phyloP scores from a whole-genome alignment of 805 yeast species.

The Myxozyma lipomycoides region DNA sequence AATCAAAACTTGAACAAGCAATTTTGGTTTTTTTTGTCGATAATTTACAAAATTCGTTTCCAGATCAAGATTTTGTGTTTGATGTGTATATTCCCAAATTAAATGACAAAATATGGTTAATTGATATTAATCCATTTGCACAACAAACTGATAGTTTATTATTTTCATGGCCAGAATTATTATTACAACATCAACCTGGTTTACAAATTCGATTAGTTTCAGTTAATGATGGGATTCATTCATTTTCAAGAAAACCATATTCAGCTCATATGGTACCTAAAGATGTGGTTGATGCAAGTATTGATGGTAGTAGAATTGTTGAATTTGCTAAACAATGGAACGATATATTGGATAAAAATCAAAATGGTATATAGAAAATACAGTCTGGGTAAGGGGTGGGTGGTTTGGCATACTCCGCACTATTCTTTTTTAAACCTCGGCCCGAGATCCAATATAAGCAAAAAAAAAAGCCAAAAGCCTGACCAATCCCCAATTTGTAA shows the following conservation, averaged over 20 bases:
- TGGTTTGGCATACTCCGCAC: background rate
- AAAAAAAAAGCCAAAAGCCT: no score
- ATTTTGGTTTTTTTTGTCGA: slow-evolving; percentile 56
- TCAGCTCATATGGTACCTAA: slow-evolving; percentile 88
- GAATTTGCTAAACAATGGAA: slow-evolving; percentile 64
- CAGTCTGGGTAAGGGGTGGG: background rate
- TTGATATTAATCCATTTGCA: slow-evolving; percentile 86
- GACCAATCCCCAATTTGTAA: no score
- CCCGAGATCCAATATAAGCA: no score
- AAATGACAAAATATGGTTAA: slow-evolving; percentile 51
- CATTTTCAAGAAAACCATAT: slow-evolving; percentile 77
- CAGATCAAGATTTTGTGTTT: slow-evolving; percentile 41
- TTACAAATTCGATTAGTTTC: slow-evolving; percentile 59
- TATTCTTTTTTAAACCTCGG: no score
- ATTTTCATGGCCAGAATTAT: slow-evolving; percentile 80
- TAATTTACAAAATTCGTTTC: slow-evolving; percentile 47
- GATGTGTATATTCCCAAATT: slow-evolving; percentile 85
- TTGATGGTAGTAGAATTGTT: slow-evolving; percentile 61
- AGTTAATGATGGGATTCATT: slow-evolving; percentile 58
- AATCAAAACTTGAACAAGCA: slow-evolving; percentile 45
- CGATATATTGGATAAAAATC: slow-evolving; percentile 33
- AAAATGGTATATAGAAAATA: background rate
- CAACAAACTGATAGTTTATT: slow-evolving; percentile 67
- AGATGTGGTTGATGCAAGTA: slow-evolving; percentile 81
- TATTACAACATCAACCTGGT: slow-evolving; percentile 30